These are phyloP conservation scores for Pythium guiyangense DNA, from an alignment of 352 stramenopile genomes.

Conservation along the genomic window DNA sequence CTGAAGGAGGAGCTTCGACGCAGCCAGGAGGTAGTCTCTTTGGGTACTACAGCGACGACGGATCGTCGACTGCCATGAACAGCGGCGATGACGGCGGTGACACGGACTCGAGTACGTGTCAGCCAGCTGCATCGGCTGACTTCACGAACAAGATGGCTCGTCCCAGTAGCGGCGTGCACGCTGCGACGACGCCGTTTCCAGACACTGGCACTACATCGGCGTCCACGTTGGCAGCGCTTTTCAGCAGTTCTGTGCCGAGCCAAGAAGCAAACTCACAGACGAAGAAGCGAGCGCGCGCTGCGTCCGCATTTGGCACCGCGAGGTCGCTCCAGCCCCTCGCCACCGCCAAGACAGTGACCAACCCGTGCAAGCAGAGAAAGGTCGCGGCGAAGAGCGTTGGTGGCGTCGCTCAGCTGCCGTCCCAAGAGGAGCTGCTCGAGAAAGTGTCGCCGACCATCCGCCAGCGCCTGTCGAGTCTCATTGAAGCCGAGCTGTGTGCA, in stretches of 20 bases:
- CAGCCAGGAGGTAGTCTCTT: not conserved
- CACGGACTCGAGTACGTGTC: slow-evolving; percentile 19
- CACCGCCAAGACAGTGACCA: too few relatives aligned
- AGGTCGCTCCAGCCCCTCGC: too few relatives aligned
- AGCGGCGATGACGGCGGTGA: slow-evolving; percentile 46
- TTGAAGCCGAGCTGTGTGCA: slow-evolving; percentile 73
- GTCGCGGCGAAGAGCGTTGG: slow-evolving; percentile 11
- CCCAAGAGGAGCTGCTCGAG: slow-evolving; percentile 69
- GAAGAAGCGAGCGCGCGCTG: too few relatives aligned
- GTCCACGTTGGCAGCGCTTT: slow-evolving; percentile 5
- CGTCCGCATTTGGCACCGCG: too few relatives aligned
- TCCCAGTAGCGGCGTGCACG: not conserved
- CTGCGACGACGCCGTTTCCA: not conserved
- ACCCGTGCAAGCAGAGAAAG: slow-evolving; percentile 6
- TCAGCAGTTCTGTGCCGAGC: not conserved
- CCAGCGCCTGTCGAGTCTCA: slow-evolving; percentile 62
- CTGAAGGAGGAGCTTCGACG: slow-evolving; percentile 19
- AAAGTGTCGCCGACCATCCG: slow-evolving; percentile 68
- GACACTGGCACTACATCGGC: too few relatives aligned
- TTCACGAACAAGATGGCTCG: too few relatives aligned
- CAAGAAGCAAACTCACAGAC: slow-evolving; percentile 1
- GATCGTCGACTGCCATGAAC: slow-evolving; percentile 49
- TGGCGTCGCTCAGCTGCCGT: slow-evolving; percentile 38
- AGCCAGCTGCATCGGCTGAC: slow-evolving; percentile 1
- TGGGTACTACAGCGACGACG: slow-evolving; percentile 55